Evolutionary conservation across 208 protist species (phyloP).

Genomic region (Naegleria lovaniensis): DNA sequence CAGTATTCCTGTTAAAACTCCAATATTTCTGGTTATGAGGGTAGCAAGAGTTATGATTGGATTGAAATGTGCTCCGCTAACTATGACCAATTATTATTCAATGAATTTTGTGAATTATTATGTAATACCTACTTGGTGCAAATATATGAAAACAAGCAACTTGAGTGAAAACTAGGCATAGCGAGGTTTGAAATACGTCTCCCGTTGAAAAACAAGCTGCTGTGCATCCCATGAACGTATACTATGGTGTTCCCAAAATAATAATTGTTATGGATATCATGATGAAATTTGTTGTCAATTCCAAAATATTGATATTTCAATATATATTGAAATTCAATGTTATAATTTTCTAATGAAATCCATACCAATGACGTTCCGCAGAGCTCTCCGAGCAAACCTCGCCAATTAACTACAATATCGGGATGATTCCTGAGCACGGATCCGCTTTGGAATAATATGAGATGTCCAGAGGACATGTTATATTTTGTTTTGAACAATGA

Average conservation of each 20-base stretch:
- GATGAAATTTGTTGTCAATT: no score
- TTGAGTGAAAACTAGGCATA: neutral
- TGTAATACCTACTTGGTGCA: neutral
- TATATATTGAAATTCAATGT: neutral
- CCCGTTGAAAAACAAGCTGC: neutral
- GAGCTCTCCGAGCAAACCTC: neutral
- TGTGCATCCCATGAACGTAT: neutral
- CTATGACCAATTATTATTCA: neutral
- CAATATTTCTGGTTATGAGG: neutral
- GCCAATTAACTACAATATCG: slow-evolving; percentile 11
- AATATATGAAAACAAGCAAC: neutral
- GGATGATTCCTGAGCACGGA: neutral
- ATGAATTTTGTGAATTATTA: neutral
- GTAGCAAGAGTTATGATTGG: neutral
- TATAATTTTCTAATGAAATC: neutral
- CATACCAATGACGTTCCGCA: neutral
- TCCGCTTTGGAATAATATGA: no score
- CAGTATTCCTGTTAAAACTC: neutral
- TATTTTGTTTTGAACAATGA: no score
- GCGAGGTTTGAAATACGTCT: neutral
- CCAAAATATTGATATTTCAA: no score
- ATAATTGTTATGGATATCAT: no score
- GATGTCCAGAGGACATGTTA: no score
- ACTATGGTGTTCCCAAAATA: neutral
- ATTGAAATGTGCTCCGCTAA: slow-evolving; percentile 4